Evolutionary conservation across 2,329 filamentous ascomycete species (phyloP).

Genomic region (Lecanicillium sp.): DNA sequence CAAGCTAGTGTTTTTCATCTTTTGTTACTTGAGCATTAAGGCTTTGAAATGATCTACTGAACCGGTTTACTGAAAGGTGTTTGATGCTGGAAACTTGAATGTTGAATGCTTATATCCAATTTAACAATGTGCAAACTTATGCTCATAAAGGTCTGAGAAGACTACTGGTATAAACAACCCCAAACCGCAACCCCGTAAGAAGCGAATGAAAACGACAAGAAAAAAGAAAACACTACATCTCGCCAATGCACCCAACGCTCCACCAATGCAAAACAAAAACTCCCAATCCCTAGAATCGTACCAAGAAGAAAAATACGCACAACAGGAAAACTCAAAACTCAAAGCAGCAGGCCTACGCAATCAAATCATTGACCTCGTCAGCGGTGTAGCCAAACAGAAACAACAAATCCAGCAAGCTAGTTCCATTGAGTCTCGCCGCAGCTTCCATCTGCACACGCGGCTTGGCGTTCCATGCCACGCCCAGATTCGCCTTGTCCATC

Average conservation of each 20-base stretch:
- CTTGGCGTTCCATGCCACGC: constrained; percentile 80
- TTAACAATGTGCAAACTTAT: no score
- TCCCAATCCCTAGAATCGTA: not conserved
- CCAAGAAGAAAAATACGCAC: not conserved
- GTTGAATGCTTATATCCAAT: no score
- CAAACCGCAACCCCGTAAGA: no score
- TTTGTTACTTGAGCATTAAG: no score
- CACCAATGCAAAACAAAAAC: not conserved
- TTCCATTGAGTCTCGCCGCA: constrained; percentile 61
- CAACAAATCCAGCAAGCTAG: constrained; percentile 62
- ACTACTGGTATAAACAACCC: no score
- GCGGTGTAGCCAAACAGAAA: constrained; percentile 65
- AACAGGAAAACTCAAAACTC: not conserved
- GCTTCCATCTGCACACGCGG: constrained; percentile 73
- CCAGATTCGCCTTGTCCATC: constrained; percentile 67
- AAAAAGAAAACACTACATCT: no score
- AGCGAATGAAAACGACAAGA: not conserved
- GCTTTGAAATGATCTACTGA: no score
- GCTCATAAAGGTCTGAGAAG: no score
- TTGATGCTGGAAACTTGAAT: no score
- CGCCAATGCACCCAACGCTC: not conserved
- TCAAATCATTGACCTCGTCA: constrained; percentile 49
- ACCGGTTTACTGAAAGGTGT: no score
- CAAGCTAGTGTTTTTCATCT: no score
- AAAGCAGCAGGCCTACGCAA: constrained; percentile 15